Evolutionary conservation across 768 basidiomycete species (phyloP).

Genomic region (Hemileccinum rubropunctum): DNA sequence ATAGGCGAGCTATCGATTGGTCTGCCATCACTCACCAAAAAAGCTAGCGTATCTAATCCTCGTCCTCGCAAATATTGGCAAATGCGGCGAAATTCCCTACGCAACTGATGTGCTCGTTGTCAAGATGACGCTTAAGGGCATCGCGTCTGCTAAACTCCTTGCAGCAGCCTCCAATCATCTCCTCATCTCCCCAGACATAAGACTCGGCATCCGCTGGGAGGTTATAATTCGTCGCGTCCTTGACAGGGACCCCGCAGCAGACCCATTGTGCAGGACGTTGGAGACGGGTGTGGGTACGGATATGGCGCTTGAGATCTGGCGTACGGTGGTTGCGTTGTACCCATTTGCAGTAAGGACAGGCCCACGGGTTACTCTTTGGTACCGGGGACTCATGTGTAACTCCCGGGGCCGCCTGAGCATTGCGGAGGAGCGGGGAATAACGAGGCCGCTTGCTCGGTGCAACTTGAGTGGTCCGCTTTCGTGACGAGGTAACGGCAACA

Average conservation of each 20-base stretch:
- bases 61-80: constrained; percentile 26
- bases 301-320: constrained; percentile 60
- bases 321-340: constrained; percentile 47
- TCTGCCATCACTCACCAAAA: constrained; percentile 4
- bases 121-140: constrained; percentile 40
- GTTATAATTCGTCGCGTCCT: constrained; percentile 22
- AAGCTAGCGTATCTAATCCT: background rate
- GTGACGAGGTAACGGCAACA: background rate
- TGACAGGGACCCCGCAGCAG: constrained; percentile 34
- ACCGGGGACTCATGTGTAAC: constrained; percentile 12
- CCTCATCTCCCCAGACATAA: constrained; percentile 27
- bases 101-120: constrained; percentile 34
- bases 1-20: background rate
- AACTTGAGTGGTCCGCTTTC: constrained; percentile 5
- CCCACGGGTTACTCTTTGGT: constrained; percentile 35
- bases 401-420: constrained; percentile 38
- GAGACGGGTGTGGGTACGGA: constrained; percentile 47
- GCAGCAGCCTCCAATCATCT: constrained; percentile 38
- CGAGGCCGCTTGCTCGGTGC: constrained; percentile 27
- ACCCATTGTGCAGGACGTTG: constrained; percentile 37
- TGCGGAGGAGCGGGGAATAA: constrained; percentile 41
- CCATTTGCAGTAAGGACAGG: constrained; percentile 49
- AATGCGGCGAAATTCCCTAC: constrained; percentile 32
- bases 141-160: constrained; percentile 38
- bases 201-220: constrained; percentile 22